These are phyloP conservation scores for Bremia lactucae DNA, from an alignment of 352 stramenopile genomes.

Conservation along the genomic window DNA sequence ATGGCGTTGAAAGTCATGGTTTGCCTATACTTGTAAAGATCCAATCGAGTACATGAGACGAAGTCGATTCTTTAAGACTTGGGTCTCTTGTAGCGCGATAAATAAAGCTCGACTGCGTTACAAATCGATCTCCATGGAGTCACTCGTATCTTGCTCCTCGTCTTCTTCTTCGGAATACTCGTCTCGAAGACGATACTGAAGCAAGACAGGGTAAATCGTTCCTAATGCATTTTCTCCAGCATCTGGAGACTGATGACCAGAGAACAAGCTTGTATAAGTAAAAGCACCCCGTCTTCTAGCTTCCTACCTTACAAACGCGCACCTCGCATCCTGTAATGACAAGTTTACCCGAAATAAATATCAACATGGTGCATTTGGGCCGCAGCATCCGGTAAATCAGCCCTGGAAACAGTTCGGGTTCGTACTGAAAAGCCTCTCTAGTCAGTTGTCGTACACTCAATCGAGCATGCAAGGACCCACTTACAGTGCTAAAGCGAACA, in stretches of 20 bases:
- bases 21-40: conserved; percentile 6
- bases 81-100: conserved; percentile 14
- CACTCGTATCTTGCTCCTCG: conserved; percentile 2
- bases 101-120: conserved; percentile 20
- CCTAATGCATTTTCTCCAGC: conserved; percentile 35
- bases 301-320: background rate
- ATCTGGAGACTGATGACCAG: conserved; percentile 5
- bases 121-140: background rate
- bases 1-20: conserved; percentile 10
- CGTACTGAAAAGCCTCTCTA: conserved; percentile 62
- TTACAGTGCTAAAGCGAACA: conserved; percentile 56
- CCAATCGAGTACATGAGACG: conserved; percentile 7
- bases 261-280: conserved; percentile 2
- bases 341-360: conserved; percentile 99
- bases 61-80: conserved; percentile 14
- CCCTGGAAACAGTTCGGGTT: conserved; percentile 99
- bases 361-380: conserved; percentile 97
- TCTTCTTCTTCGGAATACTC: conserved; percentile 17
- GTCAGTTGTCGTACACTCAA: background rate
- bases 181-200: conserved; percentile 35
- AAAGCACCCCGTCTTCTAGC: background rate
- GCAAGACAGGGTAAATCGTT: conserved; percentile 47
- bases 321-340: conserved; percentile 91
- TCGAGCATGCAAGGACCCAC: background rate
- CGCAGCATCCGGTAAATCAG: conserved; percentile 97